Evolutionary conservation across 2,329 filamentous ascomycete species (phyloP), one percentile per base, ranked within the genome.

Genomic region (Fonsecaea erecta): DNA sequence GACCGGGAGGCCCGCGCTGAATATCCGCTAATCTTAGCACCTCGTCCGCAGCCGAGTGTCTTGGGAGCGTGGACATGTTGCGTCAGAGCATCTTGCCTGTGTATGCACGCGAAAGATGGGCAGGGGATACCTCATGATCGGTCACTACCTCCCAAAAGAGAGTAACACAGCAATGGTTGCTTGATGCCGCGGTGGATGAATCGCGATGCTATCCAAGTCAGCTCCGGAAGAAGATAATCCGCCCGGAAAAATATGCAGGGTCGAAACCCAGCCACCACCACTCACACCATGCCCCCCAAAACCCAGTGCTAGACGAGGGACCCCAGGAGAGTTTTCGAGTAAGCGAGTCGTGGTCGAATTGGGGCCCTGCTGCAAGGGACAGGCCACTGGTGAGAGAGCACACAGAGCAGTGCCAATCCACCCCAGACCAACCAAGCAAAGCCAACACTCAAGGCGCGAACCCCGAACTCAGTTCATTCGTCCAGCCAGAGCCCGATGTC

Each of bases 211-310:
- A 35, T 60, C n/a, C 43, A 26, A 3, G 30, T 14, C 43, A 48
- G 28, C 40, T 16, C 37, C 56, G 56, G 43, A 60, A 52, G 14
- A 34, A 60, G 57, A 60, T 60, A 28, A 52, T 52, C 57, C 30
- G 57, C 24, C 40, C 28, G 43, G 57, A 28, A 60, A 52, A 51
- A 60, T 28, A 28, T 34, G 57, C 46, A 52, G 32, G 11, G 26
- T 48, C 21, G 43, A 24, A 48, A 24, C 7, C 26, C n/a, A n/a
- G n/a, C n/a, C n/a, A n/a, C n/a, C n/a, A n/a, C n/a, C n/a, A n/a
- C n/a, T n/a, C n/a, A n/a, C n/a, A n/a, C n/a, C n/a, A n/a, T n/a
- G n/a, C n/a, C n/a, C 53, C n/a, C 53, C 46, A 37, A 52, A 16
- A 30, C 51, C 26, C 16, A 60, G 51, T 52, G 28, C 40, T 43